Conservation (phyloP, 2,329 filamentous ascomycete genomes). For the Colletotrichum nymphaeae region DNA sequence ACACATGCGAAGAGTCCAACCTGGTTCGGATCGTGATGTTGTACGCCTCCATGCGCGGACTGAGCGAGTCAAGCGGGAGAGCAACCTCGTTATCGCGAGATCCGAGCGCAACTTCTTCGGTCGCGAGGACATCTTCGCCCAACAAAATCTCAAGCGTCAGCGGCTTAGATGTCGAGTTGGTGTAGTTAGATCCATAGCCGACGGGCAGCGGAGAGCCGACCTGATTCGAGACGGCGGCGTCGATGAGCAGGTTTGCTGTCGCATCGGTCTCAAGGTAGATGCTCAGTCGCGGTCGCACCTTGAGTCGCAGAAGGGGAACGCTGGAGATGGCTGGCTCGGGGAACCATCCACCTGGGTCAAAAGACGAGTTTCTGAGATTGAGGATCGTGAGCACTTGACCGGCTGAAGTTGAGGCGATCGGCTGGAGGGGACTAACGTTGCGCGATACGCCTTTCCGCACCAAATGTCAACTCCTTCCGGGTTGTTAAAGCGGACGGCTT, state of each 20-base stretch:
- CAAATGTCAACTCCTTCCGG: slow-evolving; percentile 30
- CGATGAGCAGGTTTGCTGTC: slow-evolving; percentile 55
- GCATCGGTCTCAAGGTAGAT: slow-evolving; percentile 57
- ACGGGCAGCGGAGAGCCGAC: slow-evolving; percentile 49
- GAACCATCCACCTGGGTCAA: slow-evolving; percentile 57
- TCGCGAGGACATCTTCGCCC: slow-evolving; percentile 45
- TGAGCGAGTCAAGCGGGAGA: slow-evolving; percentile 50
- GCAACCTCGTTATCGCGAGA: slow-evolving; percentile 48
- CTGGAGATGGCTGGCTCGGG: slow-evolving; percentile 46
- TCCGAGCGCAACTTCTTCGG: slow-evolving; percentile 47
- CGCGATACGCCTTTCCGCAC: slow-evolving; percentile 32
- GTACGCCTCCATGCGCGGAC: slow-evolving; percentile 51
- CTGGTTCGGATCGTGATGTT: slow-evolving; percentile 48
- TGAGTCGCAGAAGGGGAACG: slow-evolving; percentile 53
- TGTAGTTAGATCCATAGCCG: slow-evolving; percentile 35
- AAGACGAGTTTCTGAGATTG: slow-evolving; percentile 48
- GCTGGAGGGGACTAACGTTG: slow-evolving; percentile 1
- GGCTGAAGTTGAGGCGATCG: neutral
- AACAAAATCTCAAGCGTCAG: slow-evolving; percentile 51
- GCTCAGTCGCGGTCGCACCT: slow-evolving; percentile 58
- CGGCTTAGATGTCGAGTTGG: slow-evolving; percentile 35
- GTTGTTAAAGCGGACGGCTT: slow-evolving; percentile 31
- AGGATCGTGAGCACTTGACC: neutral
- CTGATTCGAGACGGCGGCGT: slow-evolving; percentile 54
- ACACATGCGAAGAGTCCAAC: slow-evolving; percentile 7